These are phyloP conservation scores for Didymella lethalis DNA, from an alignment of 2,329 filamentous ascomycete species.

Conservation along the genomic window DNA sequence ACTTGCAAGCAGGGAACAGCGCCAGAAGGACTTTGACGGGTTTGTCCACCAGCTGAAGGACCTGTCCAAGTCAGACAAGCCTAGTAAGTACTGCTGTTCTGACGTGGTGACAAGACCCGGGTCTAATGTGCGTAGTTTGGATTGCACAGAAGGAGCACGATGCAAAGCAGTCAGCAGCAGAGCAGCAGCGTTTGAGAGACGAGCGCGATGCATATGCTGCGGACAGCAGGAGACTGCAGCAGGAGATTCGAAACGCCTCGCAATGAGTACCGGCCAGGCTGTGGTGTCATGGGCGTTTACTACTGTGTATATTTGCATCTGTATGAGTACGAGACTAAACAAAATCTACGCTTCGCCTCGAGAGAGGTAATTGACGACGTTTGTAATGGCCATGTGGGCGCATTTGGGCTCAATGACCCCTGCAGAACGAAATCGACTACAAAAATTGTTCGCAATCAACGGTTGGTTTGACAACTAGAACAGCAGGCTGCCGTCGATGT, in stretches of 20 bases:
- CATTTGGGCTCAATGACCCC: background rate
- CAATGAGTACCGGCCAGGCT: conserved; percentile 24
- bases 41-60: conserved; percentile 87
- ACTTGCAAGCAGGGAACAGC: conserved; percentile 77
- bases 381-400: background rate
- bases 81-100: conserved; percentile 66
- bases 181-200: conserved; percentile 39
- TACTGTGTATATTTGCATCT: conserved; percentile 27
- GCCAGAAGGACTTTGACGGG: conserved; percentile 85
- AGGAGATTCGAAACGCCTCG: conserved; percentile 46
- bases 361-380: background rate
- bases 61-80: conserved; percentile 89
- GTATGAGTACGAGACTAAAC: conserved; percentile 20
- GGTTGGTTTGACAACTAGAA: background rate
- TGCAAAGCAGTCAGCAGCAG: conserved; percentile 36
- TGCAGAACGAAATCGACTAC: background rate
- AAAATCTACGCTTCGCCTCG: conserved; percentile 27
- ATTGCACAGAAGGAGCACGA: conserved; percentile 47
- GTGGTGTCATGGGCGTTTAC: conserved; percentile 9
- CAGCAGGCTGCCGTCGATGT: background rate
- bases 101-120: background rate
- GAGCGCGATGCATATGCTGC: conserved; percentile 44
- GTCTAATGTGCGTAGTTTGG: conserved; percentile 44
- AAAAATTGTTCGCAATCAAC: background rate
- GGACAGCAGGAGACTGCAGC: conserved; percentile 43